These are phyloP conservation scores for Macadamia integrifolia DNA, from an alignment of 164 flowering plant species.

Conservation along the genomic window DNA sequence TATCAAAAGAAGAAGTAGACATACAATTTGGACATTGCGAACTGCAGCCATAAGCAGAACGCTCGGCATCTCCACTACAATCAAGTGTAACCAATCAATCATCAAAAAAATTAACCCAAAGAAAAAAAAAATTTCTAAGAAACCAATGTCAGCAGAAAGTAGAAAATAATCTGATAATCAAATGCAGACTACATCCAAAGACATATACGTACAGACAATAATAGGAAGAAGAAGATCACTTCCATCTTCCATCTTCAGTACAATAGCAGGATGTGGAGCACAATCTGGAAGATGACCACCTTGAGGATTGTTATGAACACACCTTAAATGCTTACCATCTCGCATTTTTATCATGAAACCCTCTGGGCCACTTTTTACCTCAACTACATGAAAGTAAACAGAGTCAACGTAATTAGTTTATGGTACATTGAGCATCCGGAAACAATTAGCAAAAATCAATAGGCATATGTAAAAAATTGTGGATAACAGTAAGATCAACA, in stretches of 20 bases:
- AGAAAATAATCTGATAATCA: too few species aligned
- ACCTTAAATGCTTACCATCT: slow-evolving; percentile 80
- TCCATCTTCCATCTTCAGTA: slow-evolving; percentile 98
- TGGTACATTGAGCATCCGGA: neutral
- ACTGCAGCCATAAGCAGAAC: slow-evolving; percentile 97
- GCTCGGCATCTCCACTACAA: slow-evolving; percentile 98
- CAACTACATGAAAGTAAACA: slow-evolving; percentile 48
- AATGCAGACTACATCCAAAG: neutral
- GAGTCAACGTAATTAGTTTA: neutral
- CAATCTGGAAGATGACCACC: slow-evolving; percentile 88
- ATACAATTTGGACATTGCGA: slow-evolving; percentile 90
- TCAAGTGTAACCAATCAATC: slow-evolving; percentile 7
- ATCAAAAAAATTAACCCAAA: neutral
- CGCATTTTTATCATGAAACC: slow-evolving; percentile 94
- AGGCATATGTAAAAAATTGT: neutral
- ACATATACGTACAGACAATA: slow-evolving; percentile 77
- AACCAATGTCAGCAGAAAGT: too few species aligned
- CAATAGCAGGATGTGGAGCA: slow-evolving; percentile 97
- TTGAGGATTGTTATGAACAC: slow-evolving; percentile 92
- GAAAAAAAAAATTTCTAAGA: too few species aligned
- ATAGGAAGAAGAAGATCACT: slow-evolving; percentile 95
- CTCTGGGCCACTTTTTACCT: slow-evolving; percentile 92
- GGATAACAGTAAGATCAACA: neutral
- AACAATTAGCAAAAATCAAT: neutral
- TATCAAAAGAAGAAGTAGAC: slow-evolving; percentile 17